Percentiles rank a stretch among this genome's conserved stretches.
These are phyloP conservation scores for Ceratobasidium sp. DNA, from an alignment of 1,284 basidiomycete genomes.

Conservation along the genomic window DNA sequence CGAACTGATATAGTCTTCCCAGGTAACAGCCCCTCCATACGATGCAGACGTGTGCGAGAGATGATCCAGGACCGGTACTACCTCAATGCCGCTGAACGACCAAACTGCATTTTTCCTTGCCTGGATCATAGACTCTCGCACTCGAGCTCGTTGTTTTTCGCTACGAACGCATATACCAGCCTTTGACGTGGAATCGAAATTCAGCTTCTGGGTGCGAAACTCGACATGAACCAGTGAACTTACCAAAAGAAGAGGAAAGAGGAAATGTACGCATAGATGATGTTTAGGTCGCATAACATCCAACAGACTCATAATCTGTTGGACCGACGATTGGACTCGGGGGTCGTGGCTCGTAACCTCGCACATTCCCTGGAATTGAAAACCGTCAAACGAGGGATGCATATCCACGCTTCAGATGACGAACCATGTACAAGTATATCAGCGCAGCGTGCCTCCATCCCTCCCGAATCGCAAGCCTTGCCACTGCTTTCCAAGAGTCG, in stretches of 20 bases:
- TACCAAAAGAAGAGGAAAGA: slow-evolving; percentile 7
- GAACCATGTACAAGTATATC: slow-evolving; percentile 25
- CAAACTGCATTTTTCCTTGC: background rate
- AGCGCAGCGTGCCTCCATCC: slow-evolving; percentile 1
- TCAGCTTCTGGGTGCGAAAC: too few relatives aligned
- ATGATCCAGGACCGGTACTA: slow-evolving; percentile 30
- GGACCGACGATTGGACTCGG: slow-evolving; percentile 31
- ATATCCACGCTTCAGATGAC: background rate
- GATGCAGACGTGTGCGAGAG: slow-evolving; percentile 14
- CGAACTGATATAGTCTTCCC: slow-evolving; percentile 23
- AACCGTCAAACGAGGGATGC: too few relatives aligned
- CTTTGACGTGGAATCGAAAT: background rate
- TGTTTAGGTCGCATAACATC: background rate
- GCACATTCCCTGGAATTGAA: slow-evolving; percentile 29
- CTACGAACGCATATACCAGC: slow-evolving; percentile 17
- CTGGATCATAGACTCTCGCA: background rate
- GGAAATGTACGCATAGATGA: background rate
- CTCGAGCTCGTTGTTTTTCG: background rate
- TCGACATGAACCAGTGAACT: background rate
- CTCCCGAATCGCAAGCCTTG: slow-evolving; percentile 11
- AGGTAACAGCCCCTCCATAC: slow-evolving; percentile 15
- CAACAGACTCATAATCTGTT: slow-evolving; percentile 12
- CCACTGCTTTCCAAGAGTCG: background rate
- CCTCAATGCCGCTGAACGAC: background rate
- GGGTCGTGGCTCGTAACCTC: slow-evolving; percentile 18